Base-by-base conservation (phyloP, 345 rosid species). In the Lepidium aucheri region DNA sequence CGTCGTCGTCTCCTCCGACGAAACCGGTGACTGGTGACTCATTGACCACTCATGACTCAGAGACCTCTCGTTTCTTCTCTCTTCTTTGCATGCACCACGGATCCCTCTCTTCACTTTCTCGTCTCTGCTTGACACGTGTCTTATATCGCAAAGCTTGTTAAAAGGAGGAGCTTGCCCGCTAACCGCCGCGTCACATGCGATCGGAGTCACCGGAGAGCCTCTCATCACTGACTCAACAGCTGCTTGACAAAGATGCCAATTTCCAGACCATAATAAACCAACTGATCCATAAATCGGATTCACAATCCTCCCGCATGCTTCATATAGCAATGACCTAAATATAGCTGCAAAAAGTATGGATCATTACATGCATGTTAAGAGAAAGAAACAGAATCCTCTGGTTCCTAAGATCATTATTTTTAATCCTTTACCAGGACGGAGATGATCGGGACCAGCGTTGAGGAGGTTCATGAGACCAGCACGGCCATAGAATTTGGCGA, bases 201-300 rank as follows among this genome's bases (percentile, higher is more conserved):
- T 83, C 12, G 89, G 87, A 18, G 82, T 87, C 44, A 91, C 87
- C 39, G 99, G 85, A n/a, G 79, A 65, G 18, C 97, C 99, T 65
- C 81, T 88, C 9, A 95, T 80, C 49, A 95, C 97, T 1, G 99
- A 83, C 67, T 90, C 99, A 0, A 95, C 97, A 5, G 99, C 99
- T 1, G 91, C 84, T 67, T 95, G 96, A 72, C 99, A 95, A 39
- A 88, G 95, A 39, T 84, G 90, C 99, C 99, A 95, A 66, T 85
- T 83, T 8, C 97, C 97, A 0, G 97, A 89, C 93, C 91, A 87
- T 53, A 95, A 65, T 76, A 95, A 68, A 8, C 99, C 99, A 2
- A 89, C 96, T 11, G 99, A 95, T 14, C 99, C 99, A 33, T 87
- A 88, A 28, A 95, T 91, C 38, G 99, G 99, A 79, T 95, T 89